These are phyloP conservation scores for Tilletia setariae DNA, from an alignment of 1,284 basidiomycete species.

Conservation along the genomic window DNA sequence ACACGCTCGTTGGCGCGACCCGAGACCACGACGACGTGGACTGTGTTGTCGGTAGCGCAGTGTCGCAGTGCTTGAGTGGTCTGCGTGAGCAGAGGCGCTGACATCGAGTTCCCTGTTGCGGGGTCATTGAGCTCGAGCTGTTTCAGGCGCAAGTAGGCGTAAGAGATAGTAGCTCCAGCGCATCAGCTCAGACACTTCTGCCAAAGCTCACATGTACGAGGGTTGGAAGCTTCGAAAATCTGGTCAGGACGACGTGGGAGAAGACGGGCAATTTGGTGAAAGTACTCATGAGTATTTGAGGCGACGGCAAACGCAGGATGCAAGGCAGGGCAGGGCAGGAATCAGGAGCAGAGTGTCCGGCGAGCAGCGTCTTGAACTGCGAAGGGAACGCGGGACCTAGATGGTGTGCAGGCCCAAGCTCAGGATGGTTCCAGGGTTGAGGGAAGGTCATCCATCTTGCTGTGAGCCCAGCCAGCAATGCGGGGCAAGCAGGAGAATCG, in stretches of 20 bases:
- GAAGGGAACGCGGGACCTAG: no score
- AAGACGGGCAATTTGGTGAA: slow-evolving; percentile 9
- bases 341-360: neutral
- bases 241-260: slow-evolving; percentile 8
- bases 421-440: no score
- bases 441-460: no score
- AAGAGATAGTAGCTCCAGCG: neutral
- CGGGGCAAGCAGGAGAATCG: no score
- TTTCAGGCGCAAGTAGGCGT: neutral
- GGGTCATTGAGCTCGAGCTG: slow-evolving; percentile 16
- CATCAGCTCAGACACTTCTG: neutral
- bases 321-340: neutral
- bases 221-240: slow-evolving; percentile 4
- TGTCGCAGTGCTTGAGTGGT: neutral
- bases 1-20: slow-evolving; percentile 2
- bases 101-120: slow-evolving; percentile 15
- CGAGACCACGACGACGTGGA: slow-evolving; percentile 12
- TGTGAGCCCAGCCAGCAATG: no score
- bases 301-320: neutral
- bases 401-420: no score
- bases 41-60: neutral
- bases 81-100: neutral
- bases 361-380: no score
- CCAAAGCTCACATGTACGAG: slow-evolving; percentile 10
- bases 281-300: neutral